Conservation (phyloP, 345 rosid species). For the Cardamine chenopodiifolia region DNA sequence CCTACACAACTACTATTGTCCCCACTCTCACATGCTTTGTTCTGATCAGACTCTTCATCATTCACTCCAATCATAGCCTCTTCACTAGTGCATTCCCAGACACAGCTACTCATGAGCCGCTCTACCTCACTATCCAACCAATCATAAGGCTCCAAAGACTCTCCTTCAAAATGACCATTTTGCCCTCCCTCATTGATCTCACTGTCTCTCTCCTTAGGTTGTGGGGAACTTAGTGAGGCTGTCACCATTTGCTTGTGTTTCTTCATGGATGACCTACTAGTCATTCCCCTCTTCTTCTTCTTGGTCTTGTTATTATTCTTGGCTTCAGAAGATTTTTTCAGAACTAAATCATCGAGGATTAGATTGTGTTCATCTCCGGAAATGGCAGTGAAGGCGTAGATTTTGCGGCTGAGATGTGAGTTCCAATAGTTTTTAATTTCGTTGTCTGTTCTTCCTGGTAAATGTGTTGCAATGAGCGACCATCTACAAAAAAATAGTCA, state of each 20-base stretch:
- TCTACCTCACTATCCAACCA: constrained; percentile 75
- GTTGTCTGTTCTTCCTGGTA: constrained; percentile 88
- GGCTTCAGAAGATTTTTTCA: constrained; percentile 1
- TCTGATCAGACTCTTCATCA: constrained; percentile 16
- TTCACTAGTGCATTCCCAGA: constrained; percentile 37
- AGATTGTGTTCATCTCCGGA: constrained; percentile 5
- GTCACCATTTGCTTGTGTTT: constrained; percentile 48
- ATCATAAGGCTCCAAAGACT: constrained; percentile 59
- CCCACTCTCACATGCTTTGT: constrained; percentile 32
- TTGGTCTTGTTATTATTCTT: constrained; percentile 31
- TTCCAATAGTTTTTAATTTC: constrained; percentile 95
- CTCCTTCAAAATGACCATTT: constrained; percentile 32
- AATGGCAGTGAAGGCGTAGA: constrained; percentile 45
- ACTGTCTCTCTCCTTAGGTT: constrained; percentile 15
- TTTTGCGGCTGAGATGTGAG: constrained; percentile 73
- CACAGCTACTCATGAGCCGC: constrained; percentile 45
- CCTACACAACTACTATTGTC: constrained; percentile 37
- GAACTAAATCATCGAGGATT: background rate
- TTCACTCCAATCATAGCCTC: constrained; percentile 12
- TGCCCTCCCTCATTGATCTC: constrained; percentile 8
- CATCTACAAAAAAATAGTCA: constrained; percentile 50
- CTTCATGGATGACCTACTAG: constrained; percentile 50
- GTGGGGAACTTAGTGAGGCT: constrained; percentile 18
- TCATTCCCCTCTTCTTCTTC: constrained; percentile 43
- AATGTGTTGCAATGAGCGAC: constrained; percentile 78